Evolutionary conservation across 2,329 filamentous ascomycete genomes (phyloP), one percentile per base, ranked within the genome.

Genomic region (Apiospora marii): DNA sequence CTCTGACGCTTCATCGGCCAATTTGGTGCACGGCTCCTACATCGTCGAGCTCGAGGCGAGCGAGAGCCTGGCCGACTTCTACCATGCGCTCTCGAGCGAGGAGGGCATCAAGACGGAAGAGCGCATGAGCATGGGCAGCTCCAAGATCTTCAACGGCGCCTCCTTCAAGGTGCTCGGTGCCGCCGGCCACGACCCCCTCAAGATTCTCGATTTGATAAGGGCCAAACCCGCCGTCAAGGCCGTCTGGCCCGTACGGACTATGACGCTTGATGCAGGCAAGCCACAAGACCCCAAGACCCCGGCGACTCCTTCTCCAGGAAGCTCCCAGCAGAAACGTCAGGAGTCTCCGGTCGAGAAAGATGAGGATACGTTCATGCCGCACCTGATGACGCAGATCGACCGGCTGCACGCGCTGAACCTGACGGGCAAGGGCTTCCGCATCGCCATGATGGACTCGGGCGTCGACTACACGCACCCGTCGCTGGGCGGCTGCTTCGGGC

Each of bases 381-480:
- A 73, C 41, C 27, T 72, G 49, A 70, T 70, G 72, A 73, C 72
- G 19, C 72, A 73, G 27, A 71, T 73, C 53, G 70, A 72, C 69
- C n/a, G 51, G 67, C 70, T 73, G 19, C 67, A 53, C n/a, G 72
- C 70, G 8, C 22, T 43, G 19, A 69, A 69, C 44, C 16, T 69
- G 19, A 73, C 72, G 22, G 72, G 72, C 27, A 72, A 71, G 72
- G 72, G 72, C 8, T 51, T 72, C 67, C 22, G 49, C 16, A 72
- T 73, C 64, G 70, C 67, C 49, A 68, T 73, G 51, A 67, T 73
- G 43, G 72, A 72, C 53, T 67, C 27, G 37, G 68, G 67, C 51
- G 49, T 72, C 68, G 68, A 69, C 68, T 69, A 53, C 27, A 69
- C 30, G 34, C 68, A 69, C 68, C 68, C 68, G 6, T 48, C 68